Base-by-base conservation (phyloP, 495 filamentous ascomycete species). In the Podospora australis region DNA sequence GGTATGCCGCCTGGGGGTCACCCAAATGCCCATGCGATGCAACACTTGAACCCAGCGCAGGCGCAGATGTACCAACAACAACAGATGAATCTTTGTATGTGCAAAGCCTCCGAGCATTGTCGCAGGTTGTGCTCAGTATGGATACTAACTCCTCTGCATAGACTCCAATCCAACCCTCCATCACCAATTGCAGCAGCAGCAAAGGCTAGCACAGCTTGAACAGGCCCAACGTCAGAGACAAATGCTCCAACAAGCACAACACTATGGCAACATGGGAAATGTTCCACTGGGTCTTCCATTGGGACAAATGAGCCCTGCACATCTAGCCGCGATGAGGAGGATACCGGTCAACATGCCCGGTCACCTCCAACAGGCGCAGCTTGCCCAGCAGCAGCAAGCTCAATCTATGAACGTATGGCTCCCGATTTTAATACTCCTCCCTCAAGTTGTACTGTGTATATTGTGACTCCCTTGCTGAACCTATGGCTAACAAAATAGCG, bases 21-120 rank as follows among this genome's bases (percentile, higher is more conserved):
- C 26, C 86, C 83, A 6, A 88, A 82, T 67, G 78, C 81, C 44
- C 87, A 92, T 65, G 87, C 87, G 30, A 64, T 95, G 52, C 83
- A 83, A 39, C 88, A 95, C 58, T 68, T 96, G 45, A 88, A 72
- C 50, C 88, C 85, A 6, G 72, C 74, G 22, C 79, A 84, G 55
- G 71, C 71, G 46, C 81, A 83, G 50, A 66, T 86, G 59, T 79
- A 81, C 53, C 80, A 81, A 53, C 78, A 78, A 34, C 78, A 72
- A 32, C 78, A 77, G 51, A 57, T 56, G 46, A 52, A 48, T 26
- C 25, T 20, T 9, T 39, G 48, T 28, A 61, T 58, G 44, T 55
- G 60, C 58, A 59, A 30, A 60, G 55, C 10, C 28, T 14, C 19
- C 35, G 16, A 22, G 20, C 36, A 20, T n/a, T 45, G 9, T 5